Base-by-base conservation (phyloP, 1,284 basidiomycete genomes). In the Irpex lacteus region DNA sequence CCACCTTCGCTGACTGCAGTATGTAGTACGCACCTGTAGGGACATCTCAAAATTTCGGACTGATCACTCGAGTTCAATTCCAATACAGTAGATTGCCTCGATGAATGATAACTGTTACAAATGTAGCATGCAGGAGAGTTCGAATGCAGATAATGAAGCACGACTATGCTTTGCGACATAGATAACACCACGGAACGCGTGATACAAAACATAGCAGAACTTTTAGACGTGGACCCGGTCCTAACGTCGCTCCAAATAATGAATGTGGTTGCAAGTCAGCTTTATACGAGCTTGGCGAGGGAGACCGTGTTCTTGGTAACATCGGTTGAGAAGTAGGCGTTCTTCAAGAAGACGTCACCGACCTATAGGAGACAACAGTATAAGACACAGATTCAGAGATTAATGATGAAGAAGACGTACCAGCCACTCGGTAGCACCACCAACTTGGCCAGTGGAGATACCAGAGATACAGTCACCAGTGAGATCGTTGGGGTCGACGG, bases 281-380 rank as follows among this genome's bases (percentile, higher is more conserved):
- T 60, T 67, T 68, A 74, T 21, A 70, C 72, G 54, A 76, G 73
- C 66, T 72, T 72, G 55, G 91, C 92, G 63, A 95, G 82, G 58
- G 85, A 88, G 63, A 95, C 82, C 59, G 81, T 77, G 76, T 95
- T 91, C 71, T 85, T 83, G 36, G 76, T 76, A 7, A 88, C 84
- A 70, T 94, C 84, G 7, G 87, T 90, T 9, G 89, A 91, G 75
- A 91, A 90, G 75, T 92, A 92, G 0, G 84, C 90, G 71, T 91
- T 92, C 83, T 92, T 91, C 71, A 92, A 78, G 81, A 91, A 92
- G 50, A 87, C 86, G 69, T 88, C 88, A 49, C 88, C 87, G 59
- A 87, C 77, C 83, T 85, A 26, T 2, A 3, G 59, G 11, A 63
- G 21, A 26, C 26, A 55, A 18, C 26, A 36, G 62, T 49, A 47